phyloP scores from a whole-genome alignment of 306 rosid genomes.

The Rosa multiflora region DNA sequence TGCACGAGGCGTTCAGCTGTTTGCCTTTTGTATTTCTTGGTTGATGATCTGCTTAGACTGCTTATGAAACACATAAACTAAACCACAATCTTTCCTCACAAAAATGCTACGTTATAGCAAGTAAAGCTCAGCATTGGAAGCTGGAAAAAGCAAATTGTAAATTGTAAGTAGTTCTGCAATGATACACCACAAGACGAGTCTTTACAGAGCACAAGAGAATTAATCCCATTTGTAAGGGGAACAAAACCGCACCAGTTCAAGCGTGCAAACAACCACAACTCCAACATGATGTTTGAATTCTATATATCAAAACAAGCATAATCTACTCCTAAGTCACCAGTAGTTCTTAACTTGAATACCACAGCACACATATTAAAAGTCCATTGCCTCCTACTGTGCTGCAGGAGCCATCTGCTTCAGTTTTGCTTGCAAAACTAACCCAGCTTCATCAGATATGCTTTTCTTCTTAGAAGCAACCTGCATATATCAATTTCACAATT shows the following conservation, averaged over 20 bases:
- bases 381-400: slow-evolving; percentile 26
- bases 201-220: neutral
- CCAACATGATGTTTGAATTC: neutral
- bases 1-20: neutral
- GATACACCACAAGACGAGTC: neutral
- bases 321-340: neutral
- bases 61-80: neutral
- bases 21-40: neutral
- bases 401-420: slow-evolving; percentile 68
- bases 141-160: neutral
- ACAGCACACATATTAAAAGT: neutral
- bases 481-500: slow-evolving; percentile 23
- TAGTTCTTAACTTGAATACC: neutral
- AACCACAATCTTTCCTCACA: neutral
- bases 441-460: slow-evolving; percentile 68
- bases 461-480: slow-evolving; percentile 92
- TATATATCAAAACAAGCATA: neutral
- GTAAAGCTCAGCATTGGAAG: neutral
- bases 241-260: neutral
- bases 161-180: neutral
- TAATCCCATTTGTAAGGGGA: neutral
- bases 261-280: neutral
- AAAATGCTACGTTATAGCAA: neutral
- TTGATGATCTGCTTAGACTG: neutral
- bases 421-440: slow-evolving; percentile 65